Conservation (phyloP, 345 rosid species). For the Hypericum androsaemum region DNA sequence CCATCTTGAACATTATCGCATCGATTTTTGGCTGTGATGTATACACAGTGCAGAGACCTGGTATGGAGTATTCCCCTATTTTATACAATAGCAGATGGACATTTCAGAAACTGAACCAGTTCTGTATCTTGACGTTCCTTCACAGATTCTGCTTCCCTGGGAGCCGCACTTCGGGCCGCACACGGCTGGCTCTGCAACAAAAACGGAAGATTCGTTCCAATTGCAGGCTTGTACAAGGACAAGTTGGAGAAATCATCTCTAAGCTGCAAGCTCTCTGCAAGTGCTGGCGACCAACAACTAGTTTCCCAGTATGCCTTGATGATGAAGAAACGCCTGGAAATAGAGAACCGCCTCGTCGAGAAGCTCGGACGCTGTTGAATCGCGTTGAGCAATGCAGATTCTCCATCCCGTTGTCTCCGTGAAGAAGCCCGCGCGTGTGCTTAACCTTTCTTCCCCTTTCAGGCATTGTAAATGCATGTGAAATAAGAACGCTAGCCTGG, state of each 20-base stretch:
- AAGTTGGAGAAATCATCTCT: slow-evolving; percentile 58
- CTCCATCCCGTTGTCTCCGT: too few relatives aligned
- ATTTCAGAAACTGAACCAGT: too few relatives aligned
- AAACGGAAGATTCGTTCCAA: slow-evolving; percentile 54
- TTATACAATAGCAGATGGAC: too few relatives aligned
- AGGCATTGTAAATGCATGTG: too few relatives aligned
- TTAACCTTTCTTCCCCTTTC: too few relatives aligned
- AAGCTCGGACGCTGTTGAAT: slow-evolving; percentile 24
- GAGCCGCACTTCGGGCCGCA: slow-evolving; percentile 85
- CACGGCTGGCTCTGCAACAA: slow-evolving; percentile 81
- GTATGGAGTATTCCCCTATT: slow-evolving; percentile 21
- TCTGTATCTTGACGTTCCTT: not conserved
- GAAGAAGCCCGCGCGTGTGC: too few relatives aligned
- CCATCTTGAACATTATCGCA: slow-evolving; percentile 51
- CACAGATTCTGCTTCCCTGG: slow-evolving; percentile 87
- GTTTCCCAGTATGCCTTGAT: slow-evolving; percentile 40
- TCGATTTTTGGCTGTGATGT: slow-evolving; percentile 77
- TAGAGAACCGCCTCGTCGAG: slow-evolving; percentile 56
- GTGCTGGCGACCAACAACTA: slow-evolving; percentile 39
- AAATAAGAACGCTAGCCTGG: too few relatives aligned
- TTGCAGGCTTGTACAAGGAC: slow-evolving; percentile 51
- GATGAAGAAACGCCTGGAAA: slow-evolving; percentile 68
- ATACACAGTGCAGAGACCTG: slow-evolving; percentile 72
- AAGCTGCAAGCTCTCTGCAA: slow-evolving; percentile 51
- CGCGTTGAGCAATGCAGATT: too few relatives aligned